Percentiles rank a stretch among this genome's conserved stretches.
Conservation (phyloP, 768 basidiomycete species). For the Lentinula sp. region DNA sequence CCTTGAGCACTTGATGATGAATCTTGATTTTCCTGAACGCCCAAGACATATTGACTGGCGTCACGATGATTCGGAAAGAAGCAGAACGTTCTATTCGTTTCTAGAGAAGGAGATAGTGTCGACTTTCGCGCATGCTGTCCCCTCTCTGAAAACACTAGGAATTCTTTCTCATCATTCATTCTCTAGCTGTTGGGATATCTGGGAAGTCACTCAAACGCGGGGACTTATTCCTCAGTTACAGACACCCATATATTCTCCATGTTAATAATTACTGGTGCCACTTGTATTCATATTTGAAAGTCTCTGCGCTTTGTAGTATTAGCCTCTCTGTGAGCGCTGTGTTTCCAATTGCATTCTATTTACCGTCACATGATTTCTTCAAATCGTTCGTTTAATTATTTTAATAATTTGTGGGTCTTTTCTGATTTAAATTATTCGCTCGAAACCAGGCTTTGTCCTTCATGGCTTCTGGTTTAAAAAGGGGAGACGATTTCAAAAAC, state of each 20-base stretch:
- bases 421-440: background rate
- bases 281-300: too few relatives aligned
- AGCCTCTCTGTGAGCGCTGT: too few relatives aligned
- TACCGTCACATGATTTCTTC: too few relatives aligned
- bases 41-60: constrained; percentile 1
- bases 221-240: background rate
- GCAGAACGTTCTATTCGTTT: background rate
- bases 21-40: constrained; percentile 3
- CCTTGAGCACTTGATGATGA: background rate
- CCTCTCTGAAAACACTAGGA: background rate
- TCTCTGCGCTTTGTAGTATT: too few relatives aligned
- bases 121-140: background rate
- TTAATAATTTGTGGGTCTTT: background rate
- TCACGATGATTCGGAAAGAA: background rate
- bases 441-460: background rate
- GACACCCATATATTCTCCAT: background rate
- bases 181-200: constrained; percentile 7
- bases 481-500: background rate
- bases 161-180: constrained; percentile 3
- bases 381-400: background rate
- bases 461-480: background rate
- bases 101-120: background rate
- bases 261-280: too few relatives aligned
- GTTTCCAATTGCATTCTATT: too few relatives aligned
- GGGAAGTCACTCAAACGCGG: background rate